Base-by-base conservation (phyloP, 495 filamentous ascomycete species). In the Trichoderma reesei region DNA sequence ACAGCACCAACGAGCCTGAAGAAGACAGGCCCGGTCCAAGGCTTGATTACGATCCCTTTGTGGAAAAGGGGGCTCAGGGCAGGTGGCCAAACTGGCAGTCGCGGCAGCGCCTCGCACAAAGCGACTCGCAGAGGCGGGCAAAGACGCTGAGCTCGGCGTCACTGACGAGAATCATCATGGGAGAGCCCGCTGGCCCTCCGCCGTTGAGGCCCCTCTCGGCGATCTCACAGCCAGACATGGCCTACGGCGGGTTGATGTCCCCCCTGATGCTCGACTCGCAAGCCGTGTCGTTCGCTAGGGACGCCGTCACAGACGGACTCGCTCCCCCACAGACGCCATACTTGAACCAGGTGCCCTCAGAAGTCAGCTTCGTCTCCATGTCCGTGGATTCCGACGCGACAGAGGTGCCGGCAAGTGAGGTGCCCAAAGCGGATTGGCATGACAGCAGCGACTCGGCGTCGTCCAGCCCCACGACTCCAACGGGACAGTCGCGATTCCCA, bases 1-100 rank as follows among this genome's bases (percentile, higher is more conserved):
- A 63, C 39, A 63, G 61, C 20, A 42, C 38, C 20, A 42, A 42
- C 26, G 61, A 63, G 61, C 38, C 61, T 2, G 61, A 63, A 37
- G 61, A 63, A 34, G 61, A 63, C 14, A 34, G 13, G 4, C 38
- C 38, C 39, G 11, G 18, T 16, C 16, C 0, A 18, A 44, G 14
- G 16, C 31, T 46, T 5, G 31, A 46, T 1, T 16, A 63, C 16
- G 61, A 63, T 8, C 61, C 61, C 14, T 63, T 63, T 46, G 61
- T 63, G n/a, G 38, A 63, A 44, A 39, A 63, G 37, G 41, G 61
- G 1, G 38, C 13, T 6, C 41, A 39, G 3, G 20, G 18, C 11
- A 41, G 38, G 38, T 42, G 38, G 38, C 61, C 41, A 31, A 34
- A 14, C 61, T 63, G 18, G 59, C 51, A 61, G 36, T 11, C 36